A percentile compares a stretch with the other conserved stretches of the same genome.
phyloP scores from a whole-genome alignment of 2,329 filamentous ascomycete genomes.

The Plectosphaerella sp. region DNA sequence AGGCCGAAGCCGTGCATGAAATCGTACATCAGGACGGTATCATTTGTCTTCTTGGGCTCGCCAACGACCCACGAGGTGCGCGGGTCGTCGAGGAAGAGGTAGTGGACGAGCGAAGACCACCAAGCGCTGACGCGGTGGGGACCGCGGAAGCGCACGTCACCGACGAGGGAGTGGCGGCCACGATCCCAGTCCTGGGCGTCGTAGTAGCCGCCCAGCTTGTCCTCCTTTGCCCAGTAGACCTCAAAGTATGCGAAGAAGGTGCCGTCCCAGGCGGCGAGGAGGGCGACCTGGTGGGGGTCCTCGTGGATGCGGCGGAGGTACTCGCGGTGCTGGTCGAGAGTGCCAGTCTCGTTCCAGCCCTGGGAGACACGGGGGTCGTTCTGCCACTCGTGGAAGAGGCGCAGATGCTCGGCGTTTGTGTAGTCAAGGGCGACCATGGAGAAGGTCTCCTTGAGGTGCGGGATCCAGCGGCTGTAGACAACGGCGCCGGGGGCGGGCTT shows the following conservation, averaged over 20 bases:
- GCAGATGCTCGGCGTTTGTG: constrained; percentile 57
- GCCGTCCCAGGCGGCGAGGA: constrained; percentile 69
- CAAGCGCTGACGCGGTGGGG: constrained; percentile 57
- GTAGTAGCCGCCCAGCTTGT: constrained; percentile 53
- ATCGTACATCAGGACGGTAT: constrained; percentile 69
- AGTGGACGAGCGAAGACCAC: constrained; percentile 60
- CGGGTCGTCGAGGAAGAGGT: constrained; percentile 57
- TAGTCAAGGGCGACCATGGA: constrained; percentile 73
- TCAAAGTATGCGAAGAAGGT: constrained; percentile 74
- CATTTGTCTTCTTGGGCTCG: constrained; percentile 69
- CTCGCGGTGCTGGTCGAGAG: constrained; percentile 67
- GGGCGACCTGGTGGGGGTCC: constrained; percentile 66
- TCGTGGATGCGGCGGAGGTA: constrained; percentile 66
- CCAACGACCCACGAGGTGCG: constrained; percentile 55
- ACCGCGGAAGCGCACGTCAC: constrained; percentile 55
- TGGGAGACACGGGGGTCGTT: constrained; percentile 78
- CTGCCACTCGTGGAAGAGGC: constrained; percentile 74
- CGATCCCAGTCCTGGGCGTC: constrained; percentile 51
- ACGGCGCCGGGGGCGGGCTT: constrained; percentile 68
- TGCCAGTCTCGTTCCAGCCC: constrained; percentile 77
- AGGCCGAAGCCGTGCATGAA: constrained; percentile 69
- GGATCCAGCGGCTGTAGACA: constrained; percentile 75
- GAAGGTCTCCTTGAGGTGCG: constrained; percentile 71
- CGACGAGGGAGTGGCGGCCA: constrained; percentile 54
- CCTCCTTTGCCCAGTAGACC: constrained; percentile 71